phyloP scores from a whole-genome alignment of 805 yeast species.

The Wickerhamomyces hampshirensis region DNA sequence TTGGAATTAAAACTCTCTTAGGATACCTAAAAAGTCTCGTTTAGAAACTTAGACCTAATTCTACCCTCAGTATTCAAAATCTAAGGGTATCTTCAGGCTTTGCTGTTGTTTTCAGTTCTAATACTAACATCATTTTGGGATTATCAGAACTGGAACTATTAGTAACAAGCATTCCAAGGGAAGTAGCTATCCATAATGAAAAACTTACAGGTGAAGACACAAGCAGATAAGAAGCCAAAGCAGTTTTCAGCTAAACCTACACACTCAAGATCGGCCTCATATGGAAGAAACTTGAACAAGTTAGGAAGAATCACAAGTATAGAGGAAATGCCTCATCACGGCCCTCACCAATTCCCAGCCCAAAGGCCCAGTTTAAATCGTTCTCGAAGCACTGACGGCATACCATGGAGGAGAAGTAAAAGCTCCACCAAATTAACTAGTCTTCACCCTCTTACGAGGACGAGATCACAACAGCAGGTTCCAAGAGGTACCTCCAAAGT shows the following conservation, averaged over 20 bases:
- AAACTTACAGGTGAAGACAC: too few relatives aligned
- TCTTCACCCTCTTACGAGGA: conserved; percentile 20
- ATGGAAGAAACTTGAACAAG: conserved; percentile 23
- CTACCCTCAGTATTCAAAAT: too few relatives aligned
- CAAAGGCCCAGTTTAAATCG: conserved; percentile 21
- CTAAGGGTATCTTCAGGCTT: too few relatives aligned
- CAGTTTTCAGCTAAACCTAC: conserved; percentile 19
- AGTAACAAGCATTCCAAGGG: too few relatives aligned
- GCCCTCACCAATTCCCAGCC: conserved; percentile 1
- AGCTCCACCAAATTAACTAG: conserved; percentile 20
- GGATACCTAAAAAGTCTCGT: too few relatives aligned
- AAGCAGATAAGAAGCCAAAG: conserved; percentile 16
- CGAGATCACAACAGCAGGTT: conserved; percentile 16
- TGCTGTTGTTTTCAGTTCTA: too few relatives aligned
- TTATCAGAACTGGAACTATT: too few relatives aligned
- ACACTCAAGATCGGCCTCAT: conserved; percentile 23
- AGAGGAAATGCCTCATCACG: conserved; percentile 12
- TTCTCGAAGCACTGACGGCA: conserved; percentile 22
- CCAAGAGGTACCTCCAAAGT: conserved; percentile 12
- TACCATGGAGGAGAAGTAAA: conserved; percentile 12
- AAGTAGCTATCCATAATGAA: too few relatives aligned
- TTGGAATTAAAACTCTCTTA: too few relatives aligned
- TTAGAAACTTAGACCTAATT: too few relatives aligned
- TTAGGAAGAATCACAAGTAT: conserved; percentile 18
- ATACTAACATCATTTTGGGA: too few relatives aligned